These are phyloP conservation scores for Venturia effusa DNA, from an alignment of 2,329 filamentous ascomycete species.

Conservation along the genomic window DNA sequence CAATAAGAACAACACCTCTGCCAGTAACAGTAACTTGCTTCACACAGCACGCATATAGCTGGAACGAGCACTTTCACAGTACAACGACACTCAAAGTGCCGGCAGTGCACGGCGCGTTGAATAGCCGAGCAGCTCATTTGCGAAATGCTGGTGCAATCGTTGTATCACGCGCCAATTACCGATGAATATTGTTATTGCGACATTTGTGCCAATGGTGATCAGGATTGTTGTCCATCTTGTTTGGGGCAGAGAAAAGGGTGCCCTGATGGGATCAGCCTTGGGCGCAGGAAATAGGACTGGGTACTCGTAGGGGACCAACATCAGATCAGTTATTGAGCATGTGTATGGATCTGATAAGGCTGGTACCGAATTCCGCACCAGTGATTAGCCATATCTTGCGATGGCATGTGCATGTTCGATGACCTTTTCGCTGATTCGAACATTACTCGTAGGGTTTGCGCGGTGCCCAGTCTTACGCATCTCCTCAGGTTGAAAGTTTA, in stretches of 20 bases:
- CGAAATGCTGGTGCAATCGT: background rate
- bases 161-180: background rate
- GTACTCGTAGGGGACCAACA: too few species aligned
- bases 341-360: too few species aligned
- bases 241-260: background rate
- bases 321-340: too few species aligned
- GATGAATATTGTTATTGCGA: constrained; percentile 2
- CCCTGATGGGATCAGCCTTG: background rate
- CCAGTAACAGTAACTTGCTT: background rate
- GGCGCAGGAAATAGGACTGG: background rate
- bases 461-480: too few species aligned
- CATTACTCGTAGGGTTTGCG: too few species aligned
- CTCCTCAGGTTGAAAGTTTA: too few species aligned
- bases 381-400: too few species aligned
- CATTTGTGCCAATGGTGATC: background rate
- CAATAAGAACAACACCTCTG: background rate
- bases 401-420: too few species aligned
- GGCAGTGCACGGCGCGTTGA: background rate
- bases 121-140: background rate
- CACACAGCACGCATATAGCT: background rate
- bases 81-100: background rate
- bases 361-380: too few species aligned
- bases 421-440: too few species aligned
- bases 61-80: background rate
- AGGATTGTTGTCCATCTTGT: constrained; percentile 6